phyloP scores from a whole-genome alignment of 1,284 basidiomycete genomes.

The Malassezia japonica region DNA sequence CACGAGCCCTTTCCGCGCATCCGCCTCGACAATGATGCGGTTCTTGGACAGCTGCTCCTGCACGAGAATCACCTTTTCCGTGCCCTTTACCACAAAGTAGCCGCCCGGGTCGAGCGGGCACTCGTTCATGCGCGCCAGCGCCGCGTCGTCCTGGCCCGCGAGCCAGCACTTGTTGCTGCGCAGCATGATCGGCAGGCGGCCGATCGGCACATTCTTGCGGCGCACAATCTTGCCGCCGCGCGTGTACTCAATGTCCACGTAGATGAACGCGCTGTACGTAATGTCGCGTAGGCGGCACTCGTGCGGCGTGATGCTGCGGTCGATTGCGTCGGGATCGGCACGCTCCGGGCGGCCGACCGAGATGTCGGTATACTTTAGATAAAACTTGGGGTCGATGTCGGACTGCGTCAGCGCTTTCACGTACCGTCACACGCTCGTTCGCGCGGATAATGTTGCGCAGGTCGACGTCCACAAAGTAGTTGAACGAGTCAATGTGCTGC shows the following conservation, averaged over 20 bases:
- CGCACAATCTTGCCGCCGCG: slow-evolving; percentile 81
- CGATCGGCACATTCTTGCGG: slow-evolving; percentile 74
- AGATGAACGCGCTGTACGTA: slow-evolving; percentile 86
- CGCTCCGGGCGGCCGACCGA: slow-evolving; percentile 66
- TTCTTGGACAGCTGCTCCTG: slow-evolving; percentile 99
- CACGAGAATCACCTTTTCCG: slow-evolving; percentile 97
- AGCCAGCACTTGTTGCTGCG: slow-evolving; percentile 78
- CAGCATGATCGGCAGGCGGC: slow-evolving; percentile 91
- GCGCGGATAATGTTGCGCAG: slow-evolving; percentile 66
- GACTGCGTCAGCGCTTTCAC: slow-evolving; percentile 51
- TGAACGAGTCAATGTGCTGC: slow-evolving; percentile 99
- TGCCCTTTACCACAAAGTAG: slow-evolving; percentile 98
- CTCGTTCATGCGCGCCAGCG: slow-evolving; percentile 86
- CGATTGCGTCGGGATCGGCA: slow-evolving; percentile 63
- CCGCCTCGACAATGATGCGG: slow-evolving; percentile 85
- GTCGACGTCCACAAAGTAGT: slow-evolving; percentile 87
- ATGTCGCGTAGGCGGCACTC: slow-evolving; percentile 94
- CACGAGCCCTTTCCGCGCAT: slow-evolving; percentile 73
- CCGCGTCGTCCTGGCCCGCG: slow-evolving; percentile 64
- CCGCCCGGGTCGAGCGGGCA: slow-evolving; percentile 97
- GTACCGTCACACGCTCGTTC: slow-evolving; percentile 40
- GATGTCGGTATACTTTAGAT: slow-evolving; percentile 94
- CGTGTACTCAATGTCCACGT: slow-evolving; percentile 91
- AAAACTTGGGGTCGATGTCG: slow-evolving; percentile 93
- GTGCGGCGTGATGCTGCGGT: slow-evolving; percentile 83